Conservation (phyloP, 371 early-diverging fungal genomes). For the Mucor piriformis region DNA sequence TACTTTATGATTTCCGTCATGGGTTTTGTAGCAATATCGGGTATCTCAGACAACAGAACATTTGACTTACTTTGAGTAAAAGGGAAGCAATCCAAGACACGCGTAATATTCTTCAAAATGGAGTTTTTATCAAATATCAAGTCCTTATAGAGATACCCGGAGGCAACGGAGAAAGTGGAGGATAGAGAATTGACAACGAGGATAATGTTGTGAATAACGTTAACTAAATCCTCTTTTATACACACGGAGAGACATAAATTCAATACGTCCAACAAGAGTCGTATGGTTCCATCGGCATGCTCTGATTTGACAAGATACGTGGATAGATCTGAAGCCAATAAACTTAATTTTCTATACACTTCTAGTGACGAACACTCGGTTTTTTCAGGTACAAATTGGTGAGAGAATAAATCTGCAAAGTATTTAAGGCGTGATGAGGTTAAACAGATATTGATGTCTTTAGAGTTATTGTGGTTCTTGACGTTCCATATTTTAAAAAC, state of each 20-base stretch:
- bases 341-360: not conserved
- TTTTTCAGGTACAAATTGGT: not conserved
- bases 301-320: not conserved
- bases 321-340: slow-evolving; percentile 2
- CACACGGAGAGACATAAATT: not conserved
- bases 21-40: not conserved
- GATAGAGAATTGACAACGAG: not conserved
- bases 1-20: not conserved
- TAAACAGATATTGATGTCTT: not conserved
- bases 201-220: not conserved
- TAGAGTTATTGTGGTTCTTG: not conserved
- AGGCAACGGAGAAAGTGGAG: not conserved
- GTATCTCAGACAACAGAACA: not conserved
- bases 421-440: not conserved
- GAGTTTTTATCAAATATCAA: not conserved
- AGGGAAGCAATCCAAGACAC: not conserved
- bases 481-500: not conserved
- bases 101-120: not conserved
- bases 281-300: not conserved
- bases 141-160: not conserved
- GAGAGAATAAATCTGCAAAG: not conserved
- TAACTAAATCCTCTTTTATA: not conserved
- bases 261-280: not conserved
- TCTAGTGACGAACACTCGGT: not conserved
- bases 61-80: not conserved